These are phyloP conservation scores for Scenedesmus sp. DNA, from an alignment of 163 green algal species.

Conservation along the genomic window DNA sequence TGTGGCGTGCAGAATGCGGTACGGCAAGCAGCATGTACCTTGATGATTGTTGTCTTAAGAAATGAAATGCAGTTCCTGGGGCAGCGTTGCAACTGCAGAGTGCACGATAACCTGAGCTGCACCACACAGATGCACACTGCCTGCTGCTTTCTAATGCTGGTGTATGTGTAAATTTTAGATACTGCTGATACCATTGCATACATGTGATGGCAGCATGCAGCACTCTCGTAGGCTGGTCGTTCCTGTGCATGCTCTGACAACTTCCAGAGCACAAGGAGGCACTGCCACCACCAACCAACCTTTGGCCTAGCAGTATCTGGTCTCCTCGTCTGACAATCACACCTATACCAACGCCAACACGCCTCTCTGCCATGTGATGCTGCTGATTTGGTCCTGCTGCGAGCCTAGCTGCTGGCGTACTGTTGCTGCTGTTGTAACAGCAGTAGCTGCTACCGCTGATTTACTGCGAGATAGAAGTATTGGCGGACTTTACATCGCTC, in stretches of 20 bases:
- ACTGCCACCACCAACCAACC: too few species aligned
- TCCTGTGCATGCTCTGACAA: not conserved
- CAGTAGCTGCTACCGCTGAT: not conserved
- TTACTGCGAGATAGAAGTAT: too few species aligned
- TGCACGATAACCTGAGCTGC: not conserved
- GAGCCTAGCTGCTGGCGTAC: not conserved
- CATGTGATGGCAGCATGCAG: too few species aligned
- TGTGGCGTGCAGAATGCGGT: not conserved
- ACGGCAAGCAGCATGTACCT: not conserved
- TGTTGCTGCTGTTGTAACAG: not conserved
- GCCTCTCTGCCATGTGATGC: not conserved
- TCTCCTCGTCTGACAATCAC: slow-evolving; percentile 17
- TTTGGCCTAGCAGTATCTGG: slow-evolving; percentile 30
- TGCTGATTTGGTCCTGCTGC: not conserved
- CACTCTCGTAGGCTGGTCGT: not conserved
- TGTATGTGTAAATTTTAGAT: too few species aligned
- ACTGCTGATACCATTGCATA: too few species aligned
- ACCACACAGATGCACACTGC: not conserved
- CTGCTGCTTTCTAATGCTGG: not conserved
- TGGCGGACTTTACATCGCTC: too few species aligned
- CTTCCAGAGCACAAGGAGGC: not conserved
- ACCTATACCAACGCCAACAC: slow-evolving; percentile 27
- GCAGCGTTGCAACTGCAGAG: not conserved
- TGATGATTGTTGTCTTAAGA: not conserved
- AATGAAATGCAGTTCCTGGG: not conserved